A percentile compares a stretch with the other conserved stretches of the same genome.
These are phyloP conservation scores for Pseudogymnoascus sp. DNA, from an alignment of 2,329 filamentous ascomycete species.

Conservation along the genomic window DNA sequence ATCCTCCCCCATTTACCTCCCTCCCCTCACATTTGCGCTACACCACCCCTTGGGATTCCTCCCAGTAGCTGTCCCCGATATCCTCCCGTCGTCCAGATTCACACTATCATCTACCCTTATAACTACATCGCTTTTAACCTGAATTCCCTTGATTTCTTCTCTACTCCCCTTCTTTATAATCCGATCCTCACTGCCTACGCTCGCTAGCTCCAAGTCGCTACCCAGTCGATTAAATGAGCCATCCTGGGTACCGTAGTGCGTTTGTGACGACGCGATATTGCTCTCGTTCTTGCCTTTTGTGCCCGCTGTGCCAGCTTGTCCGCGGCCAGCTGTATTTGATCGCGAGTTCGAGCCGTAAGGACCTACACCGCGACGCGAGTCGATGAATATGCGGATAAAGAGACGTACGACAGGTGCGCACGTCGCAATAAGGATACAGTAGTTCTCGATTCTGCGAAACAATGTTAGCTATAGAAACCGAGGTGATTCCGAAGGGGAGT, in stretches of 20 bases:
- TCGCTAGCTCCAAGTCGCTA: background rate
- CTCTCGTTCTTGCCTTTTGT: background rate
- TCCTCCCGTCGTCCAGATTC: background rate
- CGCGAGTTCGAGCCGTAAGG: slow-evolving; percentile 7
- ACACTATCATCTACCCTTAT: background rate
- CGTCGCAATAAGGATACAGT: slow-evolving; percentile 31
- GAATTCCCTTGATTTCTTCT: background rate
- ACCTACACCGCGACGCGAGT: slow-evolving; percentile 17
- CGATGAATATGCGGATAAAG: slow-evolving; percentile 27
- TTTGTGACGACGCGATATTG: background rate
- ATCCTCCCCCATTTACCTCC: background rate
- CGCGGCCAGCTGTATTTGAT: background rate
- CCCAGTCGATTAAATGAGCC: background rate
- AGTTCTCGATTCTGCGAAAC: slow-evolving; percentile 30
- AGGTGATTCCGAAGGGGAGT: background rate
- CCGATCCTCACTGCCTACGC: background rate
- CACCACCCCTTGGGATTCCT: background rate
- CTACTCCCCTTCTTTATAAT: background rate
- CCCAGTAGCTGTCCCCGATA: background rate
- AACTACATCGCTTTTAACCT: slow-evolving; percentile 1
- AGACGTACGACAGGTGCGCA: slow-evolving; percentile 30
- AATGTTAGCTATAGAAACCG: slow-evolving; percentile 1
- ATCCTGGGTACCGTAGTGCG: background rate
- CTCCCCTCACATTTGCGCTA: background rate
- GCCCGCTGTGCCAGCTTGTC: background rate